Conservation (phyloP, 176 grass and related monocot genomes). For the Oryza punctata region DNA sequence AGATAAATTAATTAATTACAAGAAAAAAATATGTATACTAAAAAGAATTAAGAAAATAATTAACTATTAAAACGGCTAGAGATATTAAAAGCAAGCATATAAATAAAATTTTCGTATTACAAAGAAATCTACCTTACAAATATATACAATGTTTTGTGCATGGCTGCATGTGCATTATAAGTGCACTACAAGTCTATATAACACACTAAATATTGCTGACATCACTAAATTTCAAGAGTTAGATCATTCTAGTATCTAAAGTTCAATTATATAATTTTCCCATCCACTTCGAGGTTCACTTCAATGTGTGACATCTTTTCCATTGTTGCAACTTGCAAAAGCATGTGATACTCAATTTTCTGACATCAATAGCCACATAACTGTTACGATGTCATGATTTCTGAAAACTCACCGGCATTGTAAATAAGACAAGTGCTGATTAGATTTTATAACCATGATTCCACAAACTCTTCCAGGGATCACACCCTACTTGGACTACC, state of each 20-base stretch:
- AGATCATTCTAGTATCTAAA: background rate
- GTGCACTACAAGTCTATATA: background rate
- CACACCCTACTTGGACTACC: background rate
- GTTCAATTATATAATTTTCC: background rate
- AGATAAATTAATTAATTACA: conserved; percentile 16
- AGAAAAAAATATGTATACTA: background rate
- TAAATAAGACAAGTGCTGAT: background rate
- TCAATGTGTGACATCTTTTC: conserved; percentile 1
- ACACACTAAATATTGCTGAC: background rate
- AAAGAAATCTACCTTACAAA: background rate
- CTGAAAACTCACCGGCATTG: background rate
- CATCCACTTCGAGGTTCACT: background rate
- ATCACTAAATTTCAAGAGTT: background rate
- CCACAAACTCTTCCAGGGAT: background rate
- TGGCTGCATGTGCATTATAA: background rate
- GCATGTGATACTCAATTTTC: background rate
- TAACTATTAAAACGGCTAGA: background rate
- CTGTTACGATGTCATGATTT: background rate
- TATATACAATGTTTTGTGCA: background rate
- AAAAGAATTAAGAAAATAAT: background rate
- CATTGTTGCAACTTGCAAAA: background rate
- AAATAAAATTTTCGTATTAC: background rate
- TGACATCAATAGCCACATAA: background rate
- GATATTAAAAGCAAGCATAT: background rate
- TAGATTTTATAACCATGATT: conserved; percentile 9